phyloP scores from a whole-genome alignment of 2,329 filamentous ascomycete species.

The Diaporthe sp. region DNA sequence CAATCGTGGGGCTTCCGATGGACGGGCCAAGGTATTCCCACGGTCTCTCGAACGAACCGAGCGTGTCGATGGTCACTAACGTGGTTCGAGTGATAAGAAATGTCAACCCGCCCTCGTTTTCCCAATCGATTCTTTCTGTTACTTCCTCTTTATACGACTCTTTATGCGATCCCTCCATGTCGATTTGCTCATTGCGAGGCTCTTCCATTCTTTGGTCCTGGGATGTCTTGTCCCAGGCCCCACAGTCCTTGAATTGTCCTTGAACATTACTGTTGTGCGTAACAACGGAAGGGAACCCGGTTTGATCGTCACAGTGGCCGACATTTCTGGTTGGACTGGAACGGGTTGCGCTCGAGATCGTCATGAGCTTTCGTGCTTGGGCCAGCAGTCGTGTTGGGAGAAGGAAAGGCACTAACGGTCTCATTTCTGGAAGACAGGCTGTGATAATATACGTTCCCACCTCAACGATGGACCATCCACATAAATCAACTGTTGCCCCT shows the following conservation, averaged over 20 bases:
- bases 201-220: background rate
- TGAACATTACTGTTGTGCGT: background rate
- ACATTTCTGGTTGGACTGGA: background rate
- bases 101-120: background rate
- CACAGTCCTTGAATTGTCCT: background rate
- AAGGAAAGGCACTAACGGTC: background rate
- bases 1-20: background rate
- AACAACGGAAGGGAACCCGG: background rate
- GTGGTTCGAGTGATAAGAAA: constrained; percentile 13
- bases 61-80: constrained; percentile 5
- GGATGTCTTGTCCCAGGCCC: background rate
- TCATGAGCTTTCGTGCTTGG: background rate
- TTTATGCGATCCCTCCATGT: background rate
- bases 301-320: background rate
- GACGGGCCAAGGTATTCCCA: constrained; percentile 20
- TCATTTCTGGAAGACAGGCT: constrained; percentile 16
- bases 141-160: background rate
- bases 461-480: constrained; percentile 7
- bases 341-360: background rate
- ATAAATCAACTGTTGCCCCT: constrained; percentile 6
- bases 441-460: constrained; percentile 9
- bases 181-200: background rate
- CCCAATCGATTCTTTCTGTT: background rate
- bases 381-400: background rate
- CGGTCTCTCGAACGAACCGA: constrained; percentile 1